Evolutionary conservation across 805 yeast species (phyloP).

Genomic region (Candida lessepsii): DNA sequence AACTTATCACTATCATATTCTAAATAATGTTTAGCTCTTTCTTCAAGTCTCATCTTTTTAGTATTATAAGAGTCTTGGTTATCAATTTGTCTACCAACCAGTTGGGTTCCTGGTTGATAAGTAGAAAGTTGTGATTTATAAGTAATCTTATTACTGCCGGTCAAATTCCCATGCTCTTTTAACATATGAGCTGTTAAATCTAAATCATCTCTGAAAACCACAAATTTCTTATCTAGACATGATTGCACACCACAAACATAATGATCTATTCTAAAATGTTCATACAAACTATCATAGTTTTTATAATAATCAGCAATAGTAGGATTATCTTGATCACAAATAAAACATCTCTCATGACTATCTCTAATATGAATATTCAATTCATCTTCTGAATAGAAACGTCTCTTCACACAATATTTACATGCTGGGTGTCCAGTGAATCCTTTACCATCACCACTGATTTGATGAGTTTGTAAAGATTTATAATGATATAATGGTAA

Average conservation of each 20-base stretch:
- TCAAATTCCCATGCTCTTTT: slow-evolving; percentile 68
- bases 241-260: slow-evolving; percentile 71
- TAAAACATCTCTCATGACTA: slow-evolving; percentile 82
- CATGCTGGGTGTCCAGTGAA: slow-evolving; percentile 90
- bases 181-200: slow-evolving; percentile 88
- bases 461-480: slow-evolving; percentile 67
- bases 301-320: slow-evolving; percentile 60
- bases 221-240: slow-evolving; percentile 87
- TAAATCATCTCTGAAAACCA: slow-evolving; percentile 83
- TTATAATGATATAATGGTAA: slow-evolving; percentile 57
- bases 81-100: slow-evolving; percentile 1
- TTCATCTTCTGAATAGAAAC: slow-evolving; percentile 90
- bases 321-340: slow-evolving; percentile 77
- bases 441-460: slow-evolving; percentile 72
- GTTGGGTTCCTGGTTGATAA: slow-evolving; percentile 37
- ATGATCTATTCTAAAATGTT: slow-evolving; percentile 74
- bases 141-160: slow-evolving; percentile 44
- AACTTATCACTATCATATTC: slow-evolving; percentile 50
- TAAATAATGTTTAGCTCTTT: slow-evolving; percentile 79
- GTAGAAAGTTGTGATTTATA: slow-evolving; percentile 67
- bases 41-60: slow-evolving; percentile 67
- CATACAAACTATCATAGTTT: slow-evolving; percentile 70
- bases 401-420: slow-evolving; percentile 66
- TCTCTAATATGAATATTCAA: slow-evolving; percentile 77
- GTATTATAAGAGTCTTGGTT: slow-evolving; percentile 42